Percentiles rank a stretch among this genome's conserved stretches.
Evolutionary conservation across 768 basidiomycete species (phyloP).

Genomic region (Tylopilus rubrobrunneus): DNA sequence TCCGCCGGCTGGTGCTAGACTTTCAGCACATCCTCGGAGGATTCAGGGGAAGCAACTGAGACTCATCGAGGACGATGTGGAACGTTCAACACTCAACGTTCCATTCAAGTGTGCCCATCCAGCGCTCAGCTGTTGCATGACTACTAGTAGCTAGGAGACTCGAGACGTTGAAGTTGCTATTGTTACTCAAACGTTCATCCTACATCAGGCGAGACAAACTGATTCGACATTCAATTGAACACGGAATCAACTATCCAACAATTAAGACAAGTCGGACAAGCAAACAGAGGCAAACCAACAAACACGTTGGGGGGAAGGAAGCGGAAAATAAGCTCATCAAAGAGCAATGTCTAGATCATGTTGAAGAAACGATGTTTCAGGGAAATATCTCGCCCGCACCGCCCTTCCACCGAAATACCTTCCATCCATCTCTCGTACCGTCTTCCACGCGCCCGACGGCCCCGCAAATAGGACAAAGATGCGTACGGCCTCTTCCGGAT

Average conservation of each 20-base stretch:
- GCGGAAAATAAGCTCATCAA: slow-evolving; percentile 16
- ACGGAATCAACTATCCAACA: neutral
- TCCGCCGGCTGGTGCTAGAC: no score
- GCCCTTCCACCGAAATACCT: slow-evolving; percentile 86
- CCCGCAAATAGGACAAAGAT: slow-evolving; percentile 91
- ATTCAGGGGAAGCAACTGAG: no score
- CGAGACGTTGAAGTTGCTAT: no score
- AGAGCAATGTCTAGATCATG: slow-evolving; percentile 46
- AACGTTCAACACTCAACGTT: no score
- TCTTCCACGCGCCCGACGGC: slow-evolving; percentile 93
- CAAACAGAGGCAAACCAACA: neutral
- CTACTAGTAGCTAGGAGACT: no score
- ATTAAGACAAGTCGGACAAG: no score
- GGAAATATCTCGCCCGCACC: slow-evolving; percentile 80
- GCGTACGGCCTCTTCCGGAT: slow-evolving; percentile 79
- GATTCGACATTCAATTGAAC: neutral
- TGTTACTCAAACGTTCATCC: neutral
- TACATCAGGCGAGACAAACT: no score
- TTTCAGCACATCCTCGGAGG: no score
- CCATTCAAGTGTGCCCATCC: no score
- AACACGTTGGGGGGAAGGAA: neutral
- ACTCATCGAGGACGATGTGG: no score
- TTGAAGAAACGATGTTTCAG: slow-evolving; percentile 52
- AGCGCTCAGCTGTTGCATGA: no score
- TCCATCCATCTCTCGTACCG: slow-evolving; percentile 89